Percentiles rank a stretch among this genome's conserved stretches.
Evolutionary conservation across 2,329 filamentous ascomycete species (phyloP).

Genomic region (Scedosporium aurantiacum): DNA sequence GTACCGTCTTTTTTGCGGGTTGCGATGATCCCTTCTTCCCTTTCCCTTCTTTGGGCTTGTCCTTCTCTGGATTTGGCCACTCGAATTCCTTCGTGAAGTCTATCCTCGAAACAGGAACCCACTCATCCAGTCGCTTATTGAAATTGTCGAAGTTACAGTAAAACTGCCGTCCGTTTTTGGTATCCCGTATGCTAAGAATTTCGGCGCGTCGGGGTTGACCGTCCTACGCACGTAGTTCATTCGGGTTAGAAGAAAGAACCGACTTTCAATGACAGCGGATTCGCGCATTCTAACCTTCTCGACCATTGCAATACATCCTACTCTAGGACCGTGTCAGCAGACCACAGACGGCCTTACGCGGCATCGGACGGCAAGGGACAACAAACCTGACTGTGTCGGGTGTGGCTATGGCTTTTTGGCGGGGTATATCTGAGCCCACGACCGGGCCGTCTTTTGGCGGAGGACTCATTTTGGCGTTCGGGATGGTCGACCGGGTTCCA

Average conservation of each 20-base stretch:
- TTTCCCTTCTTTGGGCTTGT: slow-evolving; percentile 63
- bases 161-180: slow-evolving; percentile 78
- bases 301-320: slow-evolving; percentile 51
- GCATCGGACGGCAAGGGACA: slow-evolving; percentile 18
- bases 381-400: slow-evolving; percentile 69
- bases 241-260: too few species aligned
- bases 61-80: slow-evolving; percentile 87
- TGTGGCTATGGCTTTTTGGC: slow-evolving; percentile 71
- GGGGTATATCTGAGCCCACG: slow-evolving; percentile 45
- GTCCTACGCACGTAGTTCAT: slow-evolving; percentile 33
- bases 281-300: slow-evolving; percentile 25
- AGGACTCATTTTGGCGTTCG: slow-evolving; percentile 8
- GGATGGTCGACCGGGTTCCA: not conserved
- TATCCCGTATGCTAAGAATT: slow-evolving; percentile 86
- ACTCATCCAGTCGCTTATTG: slow-evolving; percentile 80
- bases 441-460: slow-evolving; percentile 26
- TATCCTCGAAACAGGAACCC: slow-evolving; percentile 73
- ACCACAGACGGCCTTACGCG: not conserved
- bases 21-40: slow-evolving; percentile 56
- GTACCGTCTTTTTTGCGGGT: slow-evolving; percentile 42
- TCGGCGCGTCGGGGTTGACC: slow-evolving; percentile 84
- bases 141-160: slow-evolving; percentile 98
- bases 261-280: too few species aligned
- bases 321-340: slow-evolving; percentile 17
- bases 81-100: slow-evolving; percentile 87